Evolutionary conservation across 2,329 filamentous ascomycete genomes (phyloP), one percentile per base, ranked within the genome.

Genomic region (Exophiala viscosa): DNA sequence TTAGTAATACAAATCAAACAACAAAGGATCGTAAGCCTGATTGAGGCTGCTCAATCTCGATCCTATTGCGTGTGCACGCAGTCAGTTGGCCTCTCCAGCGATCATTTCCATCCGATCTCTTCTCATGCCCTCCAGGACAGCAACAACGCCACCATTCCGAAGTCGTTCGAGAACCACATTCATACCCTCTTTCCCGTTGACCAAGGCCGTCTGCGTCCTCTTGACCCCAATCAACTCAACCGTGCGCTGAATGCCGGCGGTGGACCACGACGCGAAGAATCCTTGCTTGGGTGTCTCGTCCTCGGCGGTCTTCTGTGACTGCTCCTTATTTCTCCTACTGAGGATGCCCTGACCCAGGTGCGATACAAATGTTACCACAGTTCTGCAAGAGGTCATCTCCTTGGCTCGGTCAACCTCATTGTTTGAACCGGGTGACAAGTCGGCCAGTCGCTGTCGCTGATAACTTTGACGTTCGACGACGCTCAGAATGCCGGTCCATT

Each of bases 81-180:
- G 67, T 69, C 70, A 73, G 11, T 69, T 65, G 5, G 70, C 67
- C 14, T 74, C 69, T 38, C 43, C 55, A 18, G 49, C 67, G 62
- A 45, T 66, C 64, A 60, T 80, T 76, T 36, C 78, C 51, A 59
- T 49, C 13, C 59, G 74, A 64, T 87, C 84, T 61, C 75, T 73
- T 46, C 82, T 74, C 84, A 87, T 87, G 23, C 83, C 84, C 59
- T 87, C 85, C 28, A 88, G 70, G n/a, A 87, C 85, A 17, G 71
- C 84, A 13, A 86, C 82, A 14, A 88, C 72, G 0, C 85, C 86
- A 35, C 85, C 85, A 52, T 76, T 75, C 48, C 85, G 75, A 65
- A 88, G 69, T 33, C 83, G 72, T 64, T 83, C 80, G 6, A 86
- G 71, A 17, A 86, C 83, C 17, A 85, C 76, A 54, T 83, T 83